Evolutionary conservation across 345 rosid species (phyloP).

Genomic region (Mangifera indica): DNA sequence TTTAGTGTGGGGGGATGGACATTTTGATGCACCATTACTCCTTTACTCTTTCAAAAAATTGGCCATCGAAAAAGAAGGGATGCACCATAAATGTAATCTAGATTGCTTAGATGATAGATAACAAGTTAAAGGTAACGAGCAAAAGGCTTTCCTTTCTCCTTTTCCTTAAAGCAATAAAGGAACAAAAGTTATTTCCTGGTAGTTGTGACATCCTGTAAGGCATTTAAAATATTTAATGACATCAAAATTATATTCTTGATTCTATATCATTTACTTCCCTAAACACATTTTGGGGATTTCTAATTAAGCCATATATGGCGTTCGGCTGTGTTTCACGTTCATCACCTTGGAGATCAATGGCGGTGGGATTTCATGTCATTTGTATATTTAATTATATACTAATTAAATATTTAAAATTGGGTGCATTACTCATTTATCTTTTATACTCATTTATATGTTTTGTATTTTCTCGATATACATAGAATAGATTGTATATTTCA

Average conservation of each 20-base stretch:
- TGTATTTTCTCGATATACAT: too few relatives aligned
- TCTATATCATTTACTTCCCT: background rate
- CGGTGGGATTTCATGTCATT: too few relatives aligned
- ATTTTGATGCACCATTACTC: constrained; percentile 7
- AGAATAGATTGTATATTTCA: too few relatives aligned
- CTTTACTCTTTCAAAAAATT: background rate
- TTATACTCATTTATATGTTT: too few relatives aligned
- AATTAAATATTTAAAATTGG: too few relatives aligned
- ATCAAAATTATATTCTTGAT: background rate
- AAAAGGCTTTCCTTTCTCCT: constrained; percentile 22
- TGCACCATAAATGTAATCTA: constrained; percentile 7
- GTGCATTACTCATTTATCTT: too few relatives aligned
- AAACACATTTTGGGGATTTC: background rate
- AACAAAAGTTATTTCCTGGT: constrained; percentile 3
- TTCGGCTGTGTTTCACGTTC: too few relatives aligned
- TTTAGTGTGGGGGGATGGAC: background rate
- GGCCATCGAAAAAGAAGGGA: constrained; percentile 2
- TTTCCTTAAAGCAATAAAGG: constrained; percentile 32
- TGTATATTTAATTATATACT: too few relatives aligned
- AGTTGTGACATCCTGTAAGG: constrained; percentile 14
- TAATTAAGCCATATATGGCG: too few relatives aligned
- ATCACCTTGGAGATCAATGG: too few relatives aligned
- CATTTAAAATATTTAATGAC: background rate
- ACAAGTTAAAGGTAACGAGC: constrained; percentile 24
- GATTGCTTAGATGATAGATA: constrained; percentile 9